phyloP scores from a whole-genome alignment of 2,329 filamentous ascomycete genomes.

The Bertia moriformis region DNA sequence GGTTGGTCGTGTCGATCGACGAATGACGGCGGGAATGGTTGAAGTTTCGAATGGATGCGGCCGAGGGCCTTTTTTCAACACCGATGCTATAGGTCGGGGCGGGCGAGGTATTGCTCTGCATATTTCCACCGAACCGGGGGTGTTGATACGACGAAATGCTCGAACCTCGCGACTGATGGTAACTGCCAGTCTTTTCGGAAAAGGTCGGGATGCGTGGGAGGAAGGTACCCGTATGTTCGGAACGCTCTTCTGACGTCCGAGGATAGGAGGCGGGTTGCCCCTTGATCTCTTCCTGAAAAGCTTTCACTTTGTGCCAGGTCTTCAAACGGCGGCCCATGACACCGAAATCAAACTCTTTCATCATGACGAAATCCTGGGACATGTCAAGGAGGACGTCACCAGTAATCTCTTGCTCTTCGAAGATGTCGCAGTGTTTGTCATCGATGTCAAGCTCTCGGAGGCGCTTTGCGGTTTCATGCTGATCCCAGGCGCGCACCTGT shows the following conservation, averaged over 20 bases:
- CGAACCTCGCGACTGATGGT: neutral
- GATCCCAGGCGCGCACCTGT: constrained; percentile 41
- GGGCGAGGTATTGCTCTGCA: neutral
- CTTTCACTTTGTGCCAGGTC: constrained; percentile 54
- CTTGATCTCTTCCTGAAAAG: constrained; percentile 46
- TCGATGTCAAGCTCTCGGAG: constrained; percentile 44
- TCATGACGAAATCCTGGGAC: constrained; percentile 51
- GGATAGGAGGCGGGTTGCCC: constrained; percentile 7
- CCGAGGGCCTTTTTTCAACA: constrained; percentile 28
- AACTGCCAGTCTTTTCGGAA: neutral
- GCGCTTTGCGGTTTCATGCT: constrained; percentile 40
- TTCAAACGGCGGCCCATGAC: constrained; percentile 48
- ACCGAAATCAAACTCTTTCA: constrained; percentile 54
- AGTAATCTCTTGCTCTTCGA: constrained; percentile 50
- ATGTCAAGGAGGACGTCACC: constrained; percentile 51
- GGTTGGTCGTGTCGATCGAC: constrained; percentile 36
- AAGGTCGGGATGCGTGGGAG: neutral
- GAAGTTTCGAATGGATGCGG: constrained; percentile 37
- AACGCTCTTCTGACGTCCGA: neutral
- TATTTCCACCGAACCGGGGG: neutral
- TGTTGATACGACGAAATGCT: neutral
- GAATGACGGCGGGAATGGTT: constrained; percentile 47
- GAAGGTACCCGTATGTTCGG: neutral
- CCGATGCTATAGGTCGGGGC: constrained; percentile 1
- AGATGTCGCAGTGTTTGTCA: constrained; percentile 44